These are phyloP conservation scores for Pseudotsuga menziesii DNA, from an alignment of 75 land plant species.

Conservation along the genomic window DNA sequence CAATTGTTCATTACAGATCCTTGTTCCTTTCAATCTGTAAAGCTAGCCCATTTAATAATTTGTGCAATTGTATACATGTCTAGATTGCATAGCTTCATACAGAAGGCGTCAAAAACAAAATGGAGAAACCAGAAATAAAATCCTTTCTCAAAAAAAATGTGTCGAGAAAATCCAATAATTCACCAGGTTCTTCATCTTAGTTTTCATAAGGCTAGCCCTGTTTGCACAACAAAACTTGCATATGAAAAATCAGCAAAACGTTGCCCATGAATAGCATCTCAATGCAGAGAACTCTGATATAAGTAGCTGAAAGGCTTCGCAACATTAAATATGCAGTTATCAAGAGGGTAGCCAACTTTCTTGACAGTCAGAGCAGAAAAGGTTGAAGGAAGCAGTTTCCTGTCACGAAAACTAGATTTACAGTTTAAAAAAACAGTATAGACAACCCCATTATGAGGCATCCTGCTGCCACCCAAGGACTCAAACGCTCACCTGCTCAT, in stretches of 20 bases:
- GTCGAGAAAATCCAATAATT: background rate
- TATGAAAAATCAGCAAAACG: background rate
- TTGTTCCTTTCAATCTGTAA: background rate
- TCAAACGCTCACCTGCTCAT: slow-evolving; percentile 7
- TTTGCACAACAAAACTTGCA: background rate
- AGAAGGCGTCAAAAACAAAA: too few species aligned
- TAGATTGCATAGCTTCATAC: too few species aligned
- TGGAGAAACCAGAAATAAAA: too few species aligned
- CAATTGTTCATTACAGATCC: background rate
- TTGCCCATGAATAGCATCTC: background rate
- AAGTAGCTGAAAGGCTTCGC: background rate
- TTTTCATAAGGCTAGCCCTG: background rate
- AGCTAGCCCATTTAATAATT: background rate
- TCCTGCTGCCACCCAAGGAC: slow-evolving; percentile 9
- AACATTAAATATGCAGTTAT: background rate
- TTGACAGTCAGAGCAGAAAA: background rate
- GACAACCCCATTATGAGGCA: slow-evolving; percentile 3
- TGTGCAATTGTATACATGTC: background rate
- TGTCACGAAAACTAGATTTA: background rate
- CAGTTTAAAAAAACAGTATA: background rate
- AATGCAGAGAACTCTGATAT: background rate
- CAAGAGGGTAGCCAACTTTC: background rate
- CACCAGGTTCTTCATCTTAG: background rate
- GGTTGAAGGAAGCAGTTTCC: background rate
- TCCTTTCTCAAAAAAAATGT: slow-evolving; percentile 1